Percentiles rank a stretch among this genome's conserved stretches.
These are phyloP conservation scores for Chaetomium cochliodes DNA, from an alignment of 495 filamentous ascomycete genomes.

Conservation along the genomic window DNA sequence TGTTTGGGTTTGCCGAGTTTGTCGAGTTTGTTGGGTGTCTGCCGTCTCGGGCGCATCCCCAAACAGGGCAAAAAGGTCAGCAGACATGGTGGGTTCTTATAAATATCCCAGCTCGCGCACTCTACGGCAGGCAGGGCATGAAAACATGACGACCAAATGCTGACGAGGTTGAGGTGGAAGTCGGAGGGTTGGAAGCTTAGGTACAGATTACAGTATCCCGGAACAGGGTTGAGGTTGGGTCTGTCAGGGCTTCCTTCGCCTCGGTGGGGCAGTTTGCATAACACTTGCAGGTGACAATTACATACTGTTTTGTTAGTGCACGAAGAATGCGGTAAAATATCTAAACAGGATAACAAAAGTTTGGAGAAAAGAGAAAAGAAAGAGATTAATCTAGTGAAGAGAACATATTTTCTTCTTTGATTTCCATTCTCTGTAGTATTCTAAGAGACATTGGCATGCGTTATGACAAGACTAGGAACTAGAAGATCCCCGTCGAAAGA, in stretches of 20 bases:
- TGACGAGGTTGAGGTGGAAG: neutral
- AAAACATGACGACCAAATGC: neutral
- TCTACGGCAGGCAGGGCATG: neutral
- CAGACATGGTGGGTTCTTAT: conserved; percentile 56
- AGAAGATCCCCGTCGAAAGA: no score
- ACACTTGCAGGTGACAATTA: no score
- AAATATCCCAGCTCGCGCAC: neutral
- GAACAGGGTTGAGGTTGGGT: conserved; percentile 8
- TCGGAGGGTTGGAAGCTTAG: neutral
- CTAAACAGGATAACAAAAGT: no score
- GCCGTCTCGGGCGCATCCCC: conserved; percentile 42
- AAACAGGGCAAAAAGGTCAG: conserved; percentile 72
- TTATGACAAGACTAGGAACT: no score
- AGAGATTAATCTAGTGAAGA: no score
- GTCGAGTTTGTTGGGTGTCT: conserved; percentile 28
- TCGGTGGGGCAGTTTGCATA: neutral
- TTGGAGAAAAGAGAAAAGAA: no score
- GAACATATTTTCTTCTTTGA: no score
- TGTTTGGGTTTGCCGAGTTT: conserved; percentile 33
- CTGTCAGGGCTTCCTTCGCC: neutral
- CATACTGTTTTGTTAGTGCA: no score
- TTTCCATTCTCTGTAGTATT: no score
- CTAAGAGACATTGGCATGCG: no score
- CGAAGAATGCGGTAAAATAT: no score
- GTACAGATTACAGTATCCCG: conserved; percentile 5